Conservation (phyloP, 2,329 filamentous ascomycete genomes). For the Cadophora sp. region DNA sequence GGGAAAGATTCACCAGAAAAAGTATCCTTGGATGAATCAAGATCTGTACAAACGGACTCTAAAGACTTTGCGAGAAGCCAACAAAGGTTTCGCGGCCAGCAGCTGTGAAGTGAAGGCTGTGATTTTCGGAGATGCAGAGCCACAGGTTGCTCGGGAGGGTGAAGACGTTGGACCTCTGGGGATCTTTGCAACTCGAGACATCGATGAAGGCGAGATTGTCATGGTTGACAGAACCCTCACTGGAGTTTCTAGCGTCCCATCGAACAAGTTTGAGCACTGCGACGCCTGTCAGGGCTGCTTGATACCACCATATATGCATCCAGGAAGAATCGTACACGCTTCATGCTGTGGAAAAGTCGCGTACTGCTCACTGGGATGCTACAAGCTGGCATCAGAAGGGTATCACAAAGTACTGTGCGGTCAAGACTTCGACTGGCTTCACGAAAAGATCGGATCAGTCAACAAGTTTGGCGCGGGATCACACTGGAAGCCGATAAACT, state of each 20-base stretch:
- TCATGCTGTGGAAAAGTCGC: slow-evolving; percentile 35
- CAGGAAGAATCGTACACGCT: slow-evolving; percentile 15
- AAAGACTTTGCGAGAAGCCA: slow-evolving; percentile 33
- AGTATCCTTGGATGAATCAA: slow-evolving; percentile 42
- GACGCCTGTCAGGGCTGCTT: slow-evolving; percentile 40
- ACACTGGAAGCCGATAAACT: slow-evolving; percentile 34
- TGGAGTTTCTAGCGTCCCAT: slow-evolving; percentile 27
- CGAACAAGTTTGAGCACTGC: slow-evolving; percentile 33
- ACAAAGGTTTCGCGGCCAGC: slow-evolving; percentile 19
- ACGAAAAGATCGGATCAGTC: slow-evolving; percentile 11
- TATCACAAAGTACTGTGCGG: slow-evolving; percentile 41
- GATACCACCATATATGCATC: slow-evolving; percentile 23
- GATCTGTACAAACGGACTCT: slow-evolving; percentile 33
- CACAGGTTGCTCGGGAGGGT: slow-evolving; percentile 17
- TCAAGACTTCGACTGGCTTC: slow-evolving; percentile 38
- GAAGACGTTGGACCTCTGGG: slow-evolving; percentile 41
- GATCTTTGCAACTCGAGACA: slow-evolving; percentile 39
- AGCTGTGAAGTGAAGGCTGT: slow-evolving; percentile 32
- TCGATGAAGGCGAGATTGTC: slow-evolving; percentile 36
- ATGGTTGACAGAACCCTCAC: slow-evolving; percentile 36
- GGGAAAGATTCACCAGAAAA: slow-evolving; percentile 37
- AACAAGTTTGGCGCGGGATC: slow-evolving; percentile 3
- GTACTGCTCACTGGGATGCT: slow-evolving; percentile 39
- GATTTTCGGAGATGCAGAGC: slow-evolving; percentile 27
- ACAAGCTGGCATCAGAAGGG: slow-evolving; percentile 29